Base-by-base conservation (phyloP, 352 stramenopile genomes). In the Phytophthora kernoviae region DNA sequence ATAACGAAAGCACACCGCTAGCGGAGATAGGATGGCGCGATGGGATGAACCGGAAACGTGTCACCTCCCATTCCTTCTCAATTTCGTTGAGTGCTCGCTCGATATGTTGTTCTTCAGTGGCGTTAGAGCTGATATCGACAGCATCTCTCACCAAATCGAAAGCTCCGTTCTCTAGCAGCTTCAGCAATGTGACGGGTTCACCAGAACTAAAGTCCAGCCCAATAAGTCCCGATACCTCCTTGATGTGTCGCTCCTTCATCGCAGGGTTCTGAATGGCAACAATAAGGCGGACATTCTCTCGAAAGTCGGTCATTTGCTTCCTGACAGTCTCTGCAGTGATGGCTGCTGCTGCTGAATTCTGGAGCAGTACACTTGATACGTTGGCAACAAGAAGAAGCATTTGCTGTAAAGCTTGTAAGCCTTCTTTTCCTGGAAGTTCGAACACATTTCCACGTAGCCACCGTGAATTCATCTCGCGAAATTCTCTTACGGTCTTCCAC, bases 291-390 rank as follows among this genome's bases (percentile, higher is more conserved):
- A 82, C 63, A 12, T 87, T 85, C 41, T 91, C 83, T 4, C 77
- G 67, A 34, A 94, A 94, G 40, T 93, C 84, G 0, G 61, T 73
- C 65, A 94, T 87, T 51, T 92, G 85, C 54, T 94, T 94, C 41
- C 87, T 85, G 18, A 93, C 60, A 40, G 87, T 68, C 42, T 94
- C 84, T 0, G 84, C 79, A 0, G 81, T 90, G 43, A 90, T 78
- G 6, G 79, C 79, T 0, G 85, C 78, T 1, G 70, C 73, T 2
- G 81, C 79, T 0, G 68, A 87, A 18, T 81, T 88, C 12, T 79
- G 7, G 7, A 89, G 60, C 15, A 92, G 49, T 2, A 84, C 52
- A 42, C 86, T 93, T 1, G 77, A 80, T 2, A 86, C 81, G 12
- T 68, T 82, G 0, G 77, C 43, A 6, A 91, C 72, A 0, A 73